phyloP scores from a whole-genome alignment of 2,329 filamentous ascomycete species.

The Fusarium torreyae region DNA sequence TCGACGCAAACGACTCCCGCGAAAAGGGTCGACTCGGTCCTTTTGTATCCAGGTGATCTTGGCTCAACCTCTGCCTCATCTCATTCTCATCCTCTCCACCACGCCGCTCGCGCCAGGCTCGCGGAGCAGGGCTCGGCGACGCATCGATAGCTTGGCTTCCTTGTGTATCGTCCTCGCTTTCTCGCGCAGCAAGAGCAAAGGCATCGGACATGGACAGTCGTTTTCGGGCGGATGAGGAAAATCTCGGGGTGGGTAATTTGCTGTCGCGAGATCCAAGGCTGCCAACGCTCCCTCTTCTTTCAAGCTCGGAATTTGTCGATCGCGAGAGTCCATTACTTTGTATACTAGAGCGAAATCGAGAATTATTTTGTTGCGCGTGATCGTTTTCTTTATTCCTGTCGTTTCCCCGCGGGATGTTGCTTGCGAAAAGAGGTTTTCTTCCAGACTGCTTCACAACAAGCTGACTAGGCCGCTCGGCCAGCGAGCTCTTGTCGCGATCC shows the following conservation, averaged over 20 bases:
- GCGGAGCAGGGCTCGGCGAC: slow-evolving; percentile 67
- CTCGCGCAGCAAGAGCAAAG: slow-evolving; percentile 54
- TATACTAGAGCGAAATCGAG: slow-evolving; percentile 30
- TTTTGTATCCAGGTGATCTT: slow-evolving; percentile 53
- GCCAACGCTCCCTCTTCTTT: slow-evolving; percentile 43
- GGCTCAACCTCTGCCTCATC: slow-evolving; percentile 49
- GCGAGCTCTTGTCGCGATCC: slow-evolving; percentile 48
- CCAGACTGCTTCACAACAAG: slow-evolving; percentile 59
- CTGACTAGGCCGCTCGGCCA: slow-evolving; percentile 45
- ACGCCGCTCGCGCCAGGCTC: slow-evolving; percentile 58
- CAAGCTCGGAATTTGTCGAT: slow-evolving; percentile 48
- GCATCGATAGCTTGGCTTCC: slow-evolving; percentile 56
- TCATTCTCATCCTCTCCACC: slow-evolving; percentile 52
- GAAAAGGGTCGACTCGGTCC: slow-evolving; percentile 44
- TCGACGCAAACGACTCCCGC: slow-evolving; percentile 46
- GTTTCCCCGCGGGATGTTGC: slow-evolving; percentile 42
- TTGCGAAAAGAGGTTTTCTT: slow-evolving; percentile 59
- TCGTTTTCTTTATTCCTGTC: slow-evolving; percentile 45
- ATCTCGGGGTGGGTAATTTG: slow-evolving; percentile 55
- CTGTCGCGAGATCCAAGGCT: slow-evolving; percentile 51
- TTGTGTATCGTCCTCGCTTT: slow-evolving; percentile 48
- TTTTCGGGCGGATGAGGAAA: slow-evolving; percentile 51
- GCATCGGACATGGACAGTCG: slow-evolving; percentile 62
- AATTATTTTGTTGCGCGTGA: slow-evolving; percentile 32
- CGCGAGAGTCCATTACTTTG: slow-evolving; percentile 39